These are phyloP conservation scores for Penicillium paneum DNA, from an alignment of 2,329 filamentous ascomycete genomes.

Conservation along the genomic window DNA sequence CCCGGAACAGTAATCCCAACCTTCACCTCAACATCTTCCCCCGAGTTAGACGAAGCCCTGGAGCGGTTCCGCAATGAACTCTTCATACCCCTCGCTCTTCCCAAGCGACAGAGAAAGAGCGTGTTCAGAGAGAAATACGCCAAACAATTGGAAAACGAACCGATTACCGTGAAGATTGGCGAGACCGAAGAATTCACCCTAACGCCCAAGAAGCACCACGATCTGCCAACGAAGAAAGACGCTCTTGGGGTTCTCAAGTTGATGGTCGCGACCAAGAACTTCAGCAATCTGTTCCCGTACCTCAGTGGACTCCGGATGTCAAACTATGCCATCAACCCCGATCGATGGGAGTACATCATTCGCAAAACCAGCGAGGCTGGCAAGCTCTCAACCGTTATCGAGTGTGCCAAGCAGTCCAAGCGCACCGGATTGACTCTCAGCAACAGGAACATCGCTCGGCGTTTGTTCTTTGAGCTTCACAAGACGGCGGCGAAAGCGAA, in stretches of 20 bases:
- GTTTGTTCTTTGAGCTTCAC: conserved; percentile 40
- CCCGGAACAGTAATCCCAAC: conserved; percentile 35
- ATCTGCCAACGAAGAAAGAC: conserved; percentile 35
- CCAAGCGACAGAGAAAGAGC: conserved; percentile 36
- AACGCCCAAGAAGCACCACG: conserved; percentile 34
- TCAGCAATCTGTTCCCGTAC: conserved; percentile 42
- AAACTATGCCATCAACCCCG: conserved; percentile 22
- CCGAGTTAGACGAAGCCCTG: conserved; percentile 42
- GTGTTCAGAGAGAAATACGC: conserved; percentile 40
- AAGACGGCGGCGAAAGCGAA: conserved; percentile 30
- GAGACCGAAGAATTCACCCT: conserved; percentile 41
- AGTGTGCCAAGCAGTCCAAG: conserved; percentile 34
- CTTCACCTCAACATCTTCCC: conserved; percentile 39
- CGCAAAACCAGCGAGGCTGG: conserved; percentile 38
- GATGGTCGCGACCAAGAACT: conserved; percentile 40
- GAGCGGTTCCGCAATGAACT: conserved; percentile 43
- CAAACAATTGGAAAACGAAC: conserved; percentile 37
- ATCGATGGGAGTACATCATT: conserved; percentile 36
- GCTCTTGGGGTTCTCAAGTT: conserved; percentile 31
- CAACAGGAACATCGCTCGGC: conserved; percentile 27
- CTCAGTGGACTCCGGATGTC: conserved; percentile 38
- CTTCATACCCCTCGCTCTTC: conserved; percentile 44
- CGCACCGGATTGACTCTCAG: conserved; percentile 39
- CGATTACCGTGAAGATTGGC: conserved; percentile 40
- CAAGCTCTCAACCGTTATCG: conserved; percentile 36